Evolutionary conservation across 2,329 filamentous ascomycete genomes (phyloP), one percentile per base, ranked within the genome.

Genomic region (Setomelanomma holmii): DNA sequence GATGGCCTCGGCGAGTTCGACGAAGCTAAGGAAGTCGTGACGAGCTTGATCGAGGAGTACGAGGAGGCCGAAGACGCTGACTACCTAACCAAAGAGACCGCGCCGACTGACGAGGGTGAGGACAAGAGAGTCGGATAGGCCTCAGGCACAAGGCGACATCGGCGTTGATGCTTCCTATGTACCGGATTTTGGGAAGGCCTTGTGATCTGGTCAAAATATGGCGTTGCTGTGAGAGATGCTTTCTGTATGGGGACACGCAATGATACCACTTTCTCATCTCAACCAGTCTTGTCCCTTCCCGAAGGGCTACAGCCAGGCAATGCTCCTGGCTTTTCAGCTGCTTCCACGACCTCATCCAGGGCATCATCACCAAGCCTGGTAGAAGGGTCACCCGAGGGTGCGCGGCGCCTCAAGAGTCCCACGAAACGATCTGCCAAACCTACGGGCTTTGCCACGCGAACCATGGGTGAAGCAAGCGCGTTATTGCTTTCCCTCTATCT

Each of bases 1-100:
- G 93, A 98, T 61, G 95, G 93, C 38, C 79, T 99, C 36, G 86
- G 90, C 63, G 93, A 99, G 76, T 99, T 99, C 67, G 96, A 99
- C 73, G 93, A 97, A 76, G 90, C 95, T 27, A 86, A 90, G 61
- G 89, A 95, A 69, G 93, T 98, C 4, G 93, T 98, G 17, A 86
- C 88, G 67, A 93, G 96, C 74, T 79, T 98, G 58, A 93, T 98
- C 70, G 85, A 86, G 45, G 95, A 99, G 80, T 99, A 99, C 73
- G 93, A 98, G 78, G 93, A 93, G 23, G 95, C 95, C 4, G 95
- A 99, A 76, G 85, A 89, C 70, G 87, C 90, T 27, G 89, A 96
- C 68, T 99, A 99, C 74, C 79, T 99, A 45, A 93, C 89, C 69
- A 89, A 90, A 7, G 88, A 81, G 20, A 83, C 81, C 4, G 76